phyloP scores from a whole-genome alignment of 805 yeast genomes.

The Kluyveromyces aestuarii region DNA sequence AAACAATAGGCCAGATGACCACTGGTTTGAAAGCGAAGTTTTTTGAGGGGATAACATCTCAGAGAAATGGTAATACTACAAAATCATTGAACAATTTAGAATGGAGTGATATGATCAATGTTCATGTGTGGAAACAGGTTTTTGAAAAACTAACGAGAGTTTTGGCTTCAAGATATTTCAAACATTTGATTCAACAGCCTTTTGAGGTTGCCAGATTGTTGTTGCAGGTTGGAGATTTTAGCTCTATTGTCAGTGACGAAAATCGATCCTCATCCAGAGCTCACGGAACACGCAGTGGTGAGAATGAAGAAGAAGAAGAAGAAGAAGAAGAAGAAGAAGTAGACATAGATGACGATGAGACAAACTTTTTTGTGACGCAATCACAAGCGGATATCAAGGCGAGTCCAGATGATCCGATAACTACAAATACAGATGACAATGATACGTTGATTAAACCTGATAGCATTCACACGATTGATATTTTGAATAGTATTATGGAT shows the following conservation, averaged over 20 bases:
- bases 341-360: constrained; percentile 30
- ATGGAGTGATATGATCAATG: constrained; percentile 56
- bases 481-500: constrained; percentile 52
- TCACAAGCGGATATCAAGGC: constrained; percentile 11
- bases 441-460: constrained; percentile 48
- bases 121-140: constrained; percentile 47
- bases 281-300: background rate
- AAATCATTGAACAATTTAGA: constrained; percentile 39
- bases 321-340: constrained; percentile 6
- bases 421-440: constrained; percentile 24
- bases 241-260: constrained; percentile 14
- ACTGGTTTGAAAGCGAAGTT: constrained; percentile 5
- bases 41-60: constrained; percentile 2
- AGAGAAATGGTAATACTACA: background rate
- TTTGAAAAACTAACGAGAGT: constrained; percentile 49
- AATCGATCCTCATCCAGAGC: background rate
- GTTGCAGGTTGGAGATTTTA: constrained; percentile 69
- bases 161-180: constrained; percentile 59
- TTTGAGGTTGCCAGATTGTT: constrained; percentile 74
- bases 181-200: constrained; percentile 72
- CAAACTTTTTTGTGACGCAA: constrained; percentile 33
- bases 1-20: constrained; percentile 4
- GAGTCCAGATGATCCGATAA: constrained; percentile 10
- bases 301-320: constrained; percentile 13
- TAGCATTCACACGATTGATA: constrained; percentile 55